Base-by-base conservation (phyloP, 495 filamentous ascomycete species). In the Podospora pseudoanserina region DNA sequence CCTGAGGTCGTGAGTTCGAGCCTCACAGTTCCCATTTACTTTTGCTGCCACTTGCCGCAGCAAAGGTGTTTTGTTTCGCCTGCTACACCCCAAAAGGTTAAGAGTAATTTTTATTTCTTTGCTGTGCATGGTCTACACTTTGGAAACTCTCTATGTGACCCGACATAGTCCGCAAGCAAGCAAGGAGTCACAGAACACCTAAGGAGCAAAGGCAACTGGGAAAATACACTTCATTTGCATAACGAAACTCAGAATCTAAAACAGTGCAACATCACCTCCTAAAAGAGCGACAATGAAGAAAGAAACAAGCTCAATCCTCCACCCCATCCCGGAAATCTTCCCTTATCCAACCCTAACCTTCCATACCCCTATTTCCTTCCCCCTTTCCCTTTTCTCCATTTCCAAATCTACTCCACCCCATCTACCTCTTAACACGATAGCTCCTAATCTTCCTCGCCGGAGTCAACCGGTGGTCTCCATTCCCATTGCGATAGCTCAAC, bases 1-100 rank as follows among this genome's bases (percentile, higher is more conserved):
- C 70, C 67, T 65, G 60, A 72, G 67, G 67, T 72, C 67, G 70
- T 72, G 67, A 72, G 67, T 72, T 72, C 67, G 67, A 69, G 64
- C 67, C 70, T 72, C 70, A 67, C 67, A 65, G 65, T 69, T 69
- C 67, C 57, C 67, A 72, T 23, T 49, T 5, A 23, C 55, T 53
- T 63, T 66, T 70, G 57, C 11, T 61, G 16, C 4, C 59, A 7
- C 15, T 18, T 26, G 4, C 7, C 59, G 2, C 9, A 49, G 15
- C 34, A 49, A 6, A 49, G 7, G 39, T 49, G 39, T 49, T 49
- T 11, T 49, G 1, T 16, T 49, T 49, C 1, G 39, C 9, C 13
- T 49, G 39, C 34, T 39, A 49, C 30, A 32, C 23, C 23, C 23
- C 1, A 23, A 23, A 23, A 23, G 23, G 23, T 23, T 23, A 23